Evolutionary conservation across 108 stramenopile genomes (phyloP), one percentile per base, ranked within the genome.

Genomic region (Epithemia pelagica): DNA sequence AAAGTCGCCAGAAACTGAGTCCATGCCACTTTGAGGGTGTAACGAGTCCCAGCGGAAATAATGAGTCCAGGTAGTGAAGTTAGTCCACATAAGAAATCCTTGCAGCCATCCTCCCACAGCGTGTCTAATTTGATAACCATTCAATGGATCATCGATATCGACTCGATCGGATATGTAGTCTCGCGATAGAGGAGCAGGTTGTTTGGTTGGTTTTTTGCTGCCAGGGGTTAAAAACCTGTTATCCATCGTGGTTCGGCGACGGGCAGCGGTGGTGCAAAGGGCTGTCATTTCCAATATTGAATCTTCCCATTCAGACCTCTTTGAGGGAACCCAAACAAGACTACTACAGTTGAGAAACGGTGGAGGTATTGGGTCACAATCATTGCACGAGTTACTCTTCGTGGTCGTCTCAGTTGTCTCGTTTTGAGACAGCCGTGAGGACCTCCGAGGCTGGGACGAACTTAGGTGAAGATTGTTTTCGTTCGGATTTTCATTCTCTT

Each of bases 131-230:
- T 85, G 82, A 32, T 74, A 82, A n/a, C 87, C 87, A 8, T 64
- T n/a, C 56, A 85, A 65, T 0, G 87, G 87, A 72, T 89, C 87
- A 67, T 89, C 87, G 70, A 85, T 83, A 52, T 85, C 80, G n/a
- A 85, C 71, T 2, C 87, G 72, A 69, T 89, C 87, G n/a, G 71
- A 63, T 58, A 89, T 85, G 71, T 85, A 89, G 18, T 71, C 75
- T 23, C 57, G 61, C 10, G 77, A 76, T 2, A 87, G 71, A 0
- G 86, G 86, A 37, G 80, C 61, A 55, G 64, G 37, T 15, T 46
- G 37, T 15, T 46, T 46, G 37, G 5, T 5, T 5, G 15, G 37
- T 15, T n/a, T n/a, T n/a, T 46, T 46, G 37, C 37, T 46, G 37
- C 28, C 30, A 71, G 71, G 26, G 52, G 71, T n/a, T 30, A 2